Evolutionary conservation across 2,329 filamentous ascomycete species (phyloP).

Genomic region (Beauveria sp.): DNA sequence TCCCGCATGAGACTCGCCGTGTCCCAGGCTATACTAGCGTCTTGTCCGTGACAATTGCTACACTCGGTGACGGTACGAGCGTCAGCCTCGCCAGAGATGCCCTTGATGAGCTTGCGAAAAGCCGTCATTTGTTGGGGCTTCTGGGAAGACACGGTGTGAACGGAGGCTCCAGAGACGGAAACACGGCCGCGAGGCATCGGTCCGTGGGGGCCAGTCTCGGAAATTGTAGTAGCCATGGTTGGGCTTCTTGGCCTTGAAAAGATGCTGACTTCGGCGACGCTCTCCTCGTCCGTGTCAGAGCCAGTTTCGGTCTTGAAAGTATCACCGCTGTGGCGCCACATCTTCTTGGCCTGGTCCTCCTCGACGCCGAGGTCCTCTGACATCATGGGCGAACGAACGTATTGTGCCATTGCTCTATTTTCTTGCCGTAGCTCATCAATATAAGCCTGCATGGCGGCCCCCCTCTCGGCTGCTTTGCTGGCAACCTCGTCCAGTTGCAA

Average conservation of each 20-base stretch:
- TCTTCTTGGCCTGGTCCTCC: constrained; percentile 36
- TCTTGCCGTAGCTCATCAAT: constrained; percentile 45
- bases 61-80: constrained; percentile 30
- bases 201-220: constrained; percentile 21
- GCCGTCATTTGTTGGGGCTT: constrained; percentile 24
- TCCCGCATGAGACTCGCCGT: constrained; percentile 54
- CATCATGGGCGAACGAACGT: constrained; percentile 27
- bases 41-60: constrained; percentile 50
- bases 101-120: constrained; percentile 36
- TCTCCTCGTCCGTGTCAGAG: constrained; percentile 47
- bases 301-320: constrained; percentile 35
- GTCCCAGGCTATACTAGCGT: constrained; percentile 55
- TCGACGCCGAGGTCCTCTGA: constrained; percentile 49
- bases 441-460: constrained; percentile 42
- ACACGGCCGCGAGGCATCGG: neutral
- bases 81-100: constrained; percentile 30
- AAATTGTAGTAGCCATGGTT: constrained; percentile 35
- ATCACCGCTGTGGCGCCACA: constrained; percentile 36
- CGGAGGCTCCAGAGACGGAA: constrained; percentile 32
- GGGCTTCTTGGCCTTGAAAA: constrained; percentile 56
- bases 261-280: constrained; percentile 44
- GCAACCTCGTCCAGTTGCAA: constrained; percentile 55
- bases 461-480: constrained; percentile 43
- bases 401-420: constrained; percentile 37
- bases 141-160: constrained; percentile 28